Evolutionary conservation across 2,329 filamentous ascomycete species (phyloP).

Genomic region (Stemphylium beticola): DNA sequence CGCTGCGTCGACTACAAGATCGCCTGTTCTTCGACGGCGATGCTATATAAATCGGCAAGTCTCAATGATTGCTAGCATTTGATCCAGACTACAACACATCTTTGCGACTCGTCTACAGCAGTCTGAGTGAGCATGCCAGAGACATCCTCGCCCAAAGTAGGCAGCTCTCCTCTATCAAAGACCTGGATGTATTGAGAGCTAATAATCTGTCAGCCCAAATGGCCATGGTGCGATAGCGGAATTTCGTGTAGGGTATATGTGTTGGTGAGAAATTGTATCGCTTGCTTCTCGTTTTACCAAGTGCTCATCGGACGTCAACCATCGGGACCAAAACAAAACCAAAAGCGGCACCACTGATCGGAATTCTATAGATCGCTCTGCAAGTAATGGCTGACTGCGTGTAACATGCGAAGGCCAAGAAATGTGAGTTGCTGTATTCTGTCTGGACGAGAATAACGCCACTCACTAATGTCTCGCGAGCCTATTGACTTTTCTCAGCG

Average conservation of each 20-base stretch:
- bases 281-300: constrained; percentile 22
- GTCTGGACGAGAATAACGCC: no score
- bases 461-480: no score
- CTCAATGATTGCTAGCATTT: neutral
- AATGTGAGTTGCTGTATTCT: no score
- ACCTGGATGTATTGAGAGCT: neutral
- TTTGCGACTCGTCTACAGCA: no score
- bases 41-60: no score
- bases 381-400: no score
- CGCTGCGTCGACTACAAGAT: no score
- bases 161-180: neutral
- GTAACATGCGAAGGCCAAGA: no score
- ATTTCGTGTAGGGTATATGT: constrained; percentile 53
- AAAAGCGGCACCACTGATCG: constrained; percentile 15
- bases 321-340: constrained; percentile 8
- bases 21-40: no score
- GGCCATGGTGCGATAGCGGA: constrained; percentile 60
- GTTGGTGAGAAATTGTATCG: constrained; percentile 23
- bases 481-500: no score
- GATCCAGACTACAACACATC: neutral
- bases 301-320: constrained; percentile 17
- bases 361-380: constrained; percentile 2
- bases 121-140: no score
- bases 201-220: neutral
- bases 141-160: no score